phyloP scores from a whole-genome alignment of 169 alveolate genomes.

The Plasmodium sp. region DNA sequence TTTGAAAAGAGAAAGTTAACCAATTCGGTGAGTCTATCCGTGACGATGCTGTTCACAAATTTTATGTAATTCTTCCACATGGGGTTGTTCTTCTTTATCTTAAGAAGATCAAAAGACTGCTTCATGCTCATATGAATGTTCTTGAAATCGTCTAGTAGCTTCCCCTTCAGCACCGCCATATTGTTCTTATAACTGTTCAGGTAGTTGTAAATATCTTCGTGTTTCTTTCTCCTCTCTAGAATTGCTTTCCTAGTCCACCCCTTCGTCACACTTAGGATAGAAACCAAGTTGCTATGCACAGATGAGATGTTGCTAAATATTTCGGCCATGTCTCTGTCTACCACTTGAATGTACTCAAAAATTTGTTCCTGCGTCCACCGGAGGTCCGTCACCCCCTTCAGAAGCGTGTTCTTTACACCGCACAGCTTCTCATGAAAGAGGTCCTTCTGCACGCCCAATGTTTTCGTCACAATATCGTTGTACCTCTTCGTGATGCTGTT shows the following conservation, averaged over 20 bases:
- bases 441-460: conserved; percentile 49
- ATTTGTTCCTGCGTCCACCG: conserved; percentile 57
- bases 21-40: conserved; percentile 78
- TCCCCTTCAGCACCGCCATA: conserved; percentile 76
- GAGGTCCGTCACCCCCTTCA: conserved; percentile 38
- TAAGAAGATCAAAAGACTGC: conserved; percentile 89
- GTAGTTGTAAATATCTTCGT: conserved; percentile 75
- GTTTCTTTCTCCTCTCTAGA: conserved; percentile 86
- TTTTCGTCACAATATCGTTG: conserved; percentile 22
- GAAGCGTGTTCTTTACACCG: conserved; percentile 3
- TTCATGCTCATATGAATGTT: conserved; percentile 87
- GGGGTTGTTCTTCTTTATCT: conserved; percentile 86
- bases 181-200: conserved; percentile 81
- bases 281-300: conserved; percentile 32
- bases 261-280: conserved; percentile 30
- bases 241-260: conserved; percentile 76
- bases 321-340: conserved; percentile 69
- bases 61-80: conserved; percentile 92
- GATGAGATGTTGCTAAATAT: conserved; percentile 26
- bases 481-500: conserved; percentile 43
- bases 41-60: conserved; percentile 87
- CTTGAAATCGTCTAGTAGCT: conserved; percentile 83
- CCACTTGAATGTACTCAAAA: conserved; percentile 24
- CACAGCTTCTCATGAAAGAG: conserved; percentile 30
- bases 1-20: conserved; percentile 25